Conservation (phyloP, 1,284 basidiomycete species). For the Marasmius sp. region DNA sequence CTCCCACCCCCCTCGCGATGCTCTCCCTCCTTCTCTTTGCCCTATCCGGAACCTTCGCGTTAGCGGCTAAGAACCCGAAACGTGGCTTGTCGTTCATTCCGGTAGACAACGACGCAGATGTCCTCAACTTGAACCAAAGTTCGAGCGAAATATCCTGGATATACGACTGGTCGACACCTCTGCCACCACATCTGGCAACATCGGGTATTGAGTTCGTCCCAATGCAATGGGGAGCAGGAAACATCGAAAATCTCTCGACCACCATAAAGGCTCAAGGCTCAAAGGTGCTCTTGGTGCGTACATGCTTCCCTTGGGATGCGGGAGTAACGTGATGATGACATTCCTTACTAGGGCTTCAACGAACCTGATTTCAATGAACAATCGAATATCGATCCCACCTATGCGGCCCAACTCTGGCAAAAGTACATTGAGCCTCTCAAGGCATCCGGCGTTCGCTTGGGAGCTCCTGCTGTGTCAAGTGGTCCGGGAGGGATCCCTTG, state of each 20-base stretch:
- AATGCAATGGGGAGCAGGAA: conserved; percentile 49
- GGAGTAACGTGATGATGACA: conserved; percentile 2
- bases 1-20: not conserved
- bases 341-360: conserved; percentile 41
- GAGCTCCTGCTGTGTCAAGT: conserved; percentile 67
- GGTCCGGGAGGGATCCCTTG: conserved; percentile 54
- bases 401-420: conserved; percentile 61
- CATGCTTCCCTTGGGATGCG: not conserved
- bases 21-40: conserved; percentile 1
- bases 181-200: conserved; percentile 38
- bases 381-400: conserved; percentile 56
- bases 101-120: conserved; percentile 35
- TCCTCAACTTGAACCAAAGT: conserved; percentile 43
- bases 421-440: conserved; percentile 62
- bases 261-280: conserved; percentile 39
- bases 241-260: conserved; percentile 35
- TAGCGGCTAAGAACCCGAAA: conserved; percentile 27
- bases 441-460: conserved; percentile 49
- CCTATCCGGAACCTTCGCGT: conserved; percentile 8
- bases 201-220: conserved; percentile 45
- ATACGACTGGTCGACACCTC: conserved; percentile 45
- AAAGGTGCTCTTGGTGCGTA: conserved; percentile 39
- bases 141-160: conserved; percentile 43
- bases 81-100: conserved; percentile 45
- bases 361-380: conserved; percentile 64